Evolutionary conservation across 257 asterid species (phyloP).

Genomic region (Prunella vulgaris): DNA sequence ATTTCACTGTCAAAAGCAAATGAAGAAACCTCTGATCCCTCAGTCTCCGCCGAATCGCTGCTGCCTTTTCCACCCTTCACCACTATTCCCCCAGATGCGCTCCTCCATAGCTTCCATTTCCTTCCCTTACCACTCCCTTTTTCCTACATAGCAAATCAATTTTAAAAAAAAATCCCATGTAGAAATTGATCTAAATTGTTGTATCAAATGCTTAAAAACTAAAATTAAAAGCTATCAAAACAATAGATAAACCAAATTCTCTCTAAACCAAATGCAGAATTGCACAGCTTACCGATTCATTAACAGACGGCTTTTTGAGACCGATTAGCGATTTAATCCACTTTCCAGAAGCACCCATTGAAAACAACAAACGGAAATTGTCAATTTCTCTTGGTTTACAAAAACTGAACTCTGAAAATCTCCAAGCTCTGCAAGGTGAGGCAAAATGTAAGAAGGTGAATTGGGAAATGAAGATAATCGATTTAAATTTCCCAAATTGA

Average conservation of each 20-base stretch:
- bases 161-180: background rate
- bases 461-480: slow-evolving; percentile 7
- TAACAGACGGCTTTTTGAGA: slow-evolving; percentile 42
- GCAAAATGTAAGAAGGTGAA: slow-evolving; percentile 24
- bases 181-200: background rate
- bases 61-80: slow-evolving; percentile 42
- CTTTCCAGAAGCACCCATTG: slow-evolving; percentile 84
- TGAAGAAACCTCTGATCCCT: slow-evolving; percentile 47
- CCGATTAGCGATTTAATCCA: slow-evolving; percentile 83
- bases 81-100: slow-evolving; percentile 58
- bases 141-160: slow-evolving; percentile 30
- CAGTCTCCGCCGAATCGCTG: slow-evolving; percentile 38
- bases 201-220: background rate
- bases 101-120: slow-evolving; percentile 97
- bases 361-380: background rate
- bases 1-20: slow-evolving; percentile 48
- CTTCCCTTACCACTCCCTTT: slow-evolving; percentile 59
- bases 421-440: slow-evolving; percentile 18
- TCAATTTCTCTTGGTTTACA: background rate
- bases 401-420: slow-evolving; percentile 20
- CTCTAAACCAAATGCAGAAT: background rate
- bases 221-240: background rate
- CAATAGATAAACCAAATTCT: too few relatives aligned
- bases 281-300: slow-evolving; percentile 43
- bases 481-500: slow-evolving; percentile 24